A percentile compares a stretch with the other conserved stretches of the same genome.
Conservation (phyloP, 352 stramenopile genomes). For the Globisporangium iwayamae region DNA sequence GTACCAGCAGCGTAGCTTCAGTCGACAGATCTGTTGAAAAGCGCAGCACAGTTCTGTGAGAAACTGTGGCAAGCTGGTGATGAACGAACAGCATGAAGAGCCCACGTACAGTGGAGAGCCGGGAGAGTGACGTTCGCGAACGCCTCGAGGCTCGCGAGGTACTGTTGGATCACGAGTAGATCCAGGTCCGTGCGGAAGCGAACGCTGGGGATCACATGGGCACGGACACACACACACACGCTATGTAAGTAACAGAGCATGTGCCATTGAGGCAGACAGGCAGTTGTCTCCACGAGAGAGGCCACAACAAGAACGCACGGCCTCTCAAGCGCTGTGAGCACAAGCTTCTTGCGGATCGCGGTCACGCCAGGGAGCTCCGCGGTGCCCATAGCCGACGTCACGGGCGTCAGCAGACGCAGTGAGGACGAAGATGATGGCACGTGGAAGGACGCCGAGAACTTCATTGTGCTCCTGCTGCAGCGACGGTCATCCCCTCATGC, state of each 20-base stretch:
- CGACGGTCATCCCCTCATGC: not conserved
- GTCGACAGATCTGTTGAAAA: slow-evolving; percentile 44
- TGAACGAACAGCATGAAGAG: not conserved
- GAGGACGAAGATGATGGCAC: slow-evolving; percentile 13
- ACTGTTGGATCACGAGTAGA: slow-evolving; percentile 47
- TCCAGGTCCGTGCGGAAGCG: slow-evolving; percentile 60
- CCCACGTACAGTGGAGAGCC: slow-evolving; percentile 49
- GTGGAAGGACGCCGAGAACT: slow-evolving; percentile 13
- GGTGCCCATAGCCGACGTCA: not conserved
- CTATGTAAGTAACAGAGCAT: too few relatives aligned
- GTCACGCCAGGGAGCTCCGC: slow-evolving; percentile 7
- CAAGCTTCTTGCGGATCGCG: slow-evolving; percentile 32
- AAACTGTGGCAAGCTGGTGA: not conserved
- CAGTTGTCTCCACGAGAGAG: not conserved
- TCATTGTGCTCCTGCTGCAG: not conserved
- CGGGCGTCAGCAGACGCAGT: slow-evolving; percentile 5
- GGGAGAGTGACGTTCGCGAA: slow-evolving; percentile 34
- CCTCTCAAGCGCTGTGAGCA: slow-evolving; percentile 44
- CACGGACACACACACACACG: not conserved
- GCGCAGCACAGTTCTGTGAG: not conserved
- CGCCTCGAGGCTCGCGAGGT: slow-evolving; percentile 36
- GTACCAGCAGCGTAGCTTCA: slow-evolving; percentile 46
- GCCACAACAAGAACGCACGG: slow-evolving; percentile 26
- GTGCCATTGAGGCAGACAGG: too few relatives aligned
- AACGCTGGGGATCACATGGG: slow-evolving; percentile 17